Conservation (phyloP, 352 stramenopile genomes). For the Phytopythium delawarense region DNA sequence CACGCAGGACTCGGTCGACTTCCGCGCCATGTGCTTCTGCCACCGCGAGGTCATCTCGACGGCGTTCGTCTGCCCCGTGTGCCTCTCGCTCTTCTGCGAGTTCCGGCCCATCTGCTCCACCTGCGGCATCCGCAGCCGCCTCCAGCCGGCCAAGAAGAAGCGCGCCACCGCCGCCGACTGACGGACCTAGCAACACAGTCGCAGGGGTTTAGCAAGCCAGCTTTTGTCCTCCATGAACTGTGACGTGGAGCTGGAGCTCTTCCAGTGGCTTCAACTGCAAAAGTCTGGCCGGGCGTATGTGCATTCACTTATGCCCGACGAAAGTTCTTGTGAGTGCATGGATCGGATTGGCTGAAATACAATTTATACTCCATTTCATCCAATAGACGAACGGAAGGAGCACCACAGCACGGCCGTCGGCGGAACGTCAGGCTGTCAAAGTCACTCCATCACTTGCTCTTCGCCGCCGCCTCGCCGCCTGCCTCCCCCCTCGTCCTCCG, state of each 20-base stretch:
- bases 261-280: not conserved
- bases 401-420: no score
- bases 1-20: conserved; percentile 84
- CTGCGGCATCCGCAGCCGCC: conserved; percentile 79
- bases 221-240: not conserved
- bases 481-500: not conserved
- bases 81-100: conserved; percentile 85
- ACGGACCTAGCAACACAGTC: not conserved
- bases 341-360: conserved; percentile 18
- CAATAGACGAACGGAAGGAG: conserved; percentile 13
- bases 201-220: not conserved
- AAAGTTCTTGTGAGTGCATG: conserved; percentile 12
- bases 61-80: conserved; percentile 84
- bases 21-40: conserved; percentile 88
- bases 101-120: conserved; percentile 87
- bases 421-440: not conserved
- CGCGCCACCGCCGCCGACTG: conserved; percentile 18
- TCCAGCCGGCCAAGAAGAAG: conserved; percentile 73
- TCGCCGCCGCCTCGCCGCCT: not conserved
- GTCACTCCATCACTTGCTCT: not conserved
- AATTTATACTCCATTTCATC: conserved; percentile 4
- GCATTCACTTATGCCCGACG: conserved; percentile 1
- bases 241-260: not conserved
- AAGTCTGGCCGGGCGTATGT: not conserved
- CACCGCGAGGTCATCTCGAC: conserved; percentile 81